These are phyloP conservation scores for Exophiala bonariae DNA, from an alignment of 2,329 filamentous ascomycete genomes.

Conservation along the genomic window DNA sequence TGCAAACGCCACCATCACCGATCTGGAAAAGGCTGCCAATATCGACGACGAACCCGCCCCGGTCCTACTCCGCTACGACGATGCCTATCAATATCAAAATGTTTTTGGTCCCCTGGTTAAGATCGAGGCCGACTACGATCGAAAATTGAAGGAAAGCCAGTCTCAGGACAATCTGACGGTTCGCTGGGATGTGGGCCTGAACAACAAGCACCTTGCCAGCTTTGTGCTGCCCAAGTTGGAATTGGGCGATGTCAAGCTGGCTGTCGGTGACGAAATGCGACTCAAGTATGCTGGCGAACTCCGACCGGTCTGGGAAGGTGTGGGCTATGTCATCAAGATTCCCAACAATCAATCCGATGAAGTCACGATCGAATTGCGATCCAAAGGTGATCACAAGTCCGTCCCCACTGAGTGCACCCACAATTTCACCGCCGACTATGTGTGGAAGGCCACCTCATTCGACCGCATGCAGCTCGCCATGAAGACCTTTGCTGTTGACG, in stretches of 20 bases:
- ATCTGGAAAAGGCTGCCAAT: slow-evolving; percentile 85
- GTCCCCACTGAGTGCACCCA: slow-evolving; percentile 95
- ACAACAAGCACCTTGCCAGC: slow-evolving; percentile 95
- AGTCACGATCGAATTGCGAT: slow-evolving; percentile 89
- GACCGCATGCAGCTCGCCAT: slow-evolving; percentile 99
- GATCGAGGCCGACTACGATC: slow-evolving; percentile 98
- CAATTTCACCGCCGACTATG: slow-evolving; percentile 97
- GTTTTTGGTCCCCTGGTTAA: slow-evolving; percentile 97
- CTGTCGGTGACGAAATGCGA: slow-evolving; percentile 97
- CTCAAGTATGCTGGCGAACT: slow-evolving; percentile 95
- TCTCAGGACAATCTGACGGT: slow-evolving; percentile 94
- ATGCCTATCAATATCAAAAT: slow-evolving; percentile 98
- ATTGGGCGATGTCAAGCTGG: slow-evolving; percentile 94
- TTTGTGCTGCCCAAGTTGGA: slow-evolving; percentile 97
- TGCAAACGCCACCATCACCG: slow-evolving; percentile 79
- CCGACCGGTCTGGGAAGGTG: slow-evolving; percentile 89
- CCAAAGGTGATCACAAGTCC: slow-evolving; percentile 92
- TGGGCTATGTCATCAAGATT: slow-evolving; percentile 98
- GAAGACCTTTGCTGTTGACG: slow-evolving; percentile 98
- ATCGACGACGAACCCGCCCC: slow-evolving; percentile 95
- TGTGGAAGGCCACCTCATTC: slow-evolving; percentile 99
- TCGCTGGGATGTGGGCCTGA: slow-evolving; percentile 90
- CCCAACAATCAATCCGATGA: slow-evolving; percentile 99
- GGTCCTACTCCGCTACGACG: slow-evolving; percentile 90
- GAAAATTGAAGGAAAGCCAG: slow-evolving; percentile 97